Conservation (phyloP, 2,329 filamentous ascomycete genomes). For the Fusarium transvaalense region DNA sequence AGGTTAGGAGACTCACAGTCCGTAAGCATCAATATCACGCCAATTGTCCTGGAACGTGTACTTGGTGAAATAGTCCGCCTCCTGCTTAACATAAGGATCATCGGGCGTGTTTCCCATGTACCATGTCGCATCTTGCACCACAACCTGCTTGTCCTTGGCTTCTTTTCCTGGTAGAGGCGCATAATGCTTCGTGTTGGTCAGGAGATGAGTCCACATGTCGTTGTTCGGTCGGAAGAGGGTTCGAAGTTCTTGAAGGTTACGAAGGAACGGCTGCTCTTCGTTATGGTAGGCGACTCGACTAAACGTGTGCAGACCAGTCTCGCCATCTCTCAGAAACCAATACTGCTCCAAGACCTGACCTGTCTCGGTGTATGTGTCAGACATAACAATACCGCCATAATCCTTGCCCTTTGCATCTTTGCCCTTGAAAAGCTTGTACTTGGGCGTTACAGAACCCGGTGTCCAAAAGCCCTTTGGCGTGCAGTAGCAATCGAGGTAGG, state of each 20-base stretch:
- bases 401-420: conserved; percentile 61
- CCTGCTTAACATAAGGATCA: conserved; percentile 67
- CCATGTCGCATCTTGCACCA: conserved; percentile 75
- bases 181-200: conserved; percentile 67
- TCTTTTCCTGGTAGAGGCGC: conserved; percentile 59
- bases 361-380: conserved; percentile 68
- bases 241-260: conserved; percentile 71
- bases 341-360: conserved; percentile 73
- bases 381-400: conserved; percentile 71
- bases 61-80: conserved; percentile 74
- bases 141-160: conserved; percentile 56
- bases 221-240: conserved; percentile 72
- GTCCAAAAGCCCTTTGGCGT: conserved; percentile 70
- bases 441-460: conserved; percentile 62
- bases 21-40: conserved; percentile 70
- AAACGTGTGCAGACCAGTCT: conserved; percentile 73
- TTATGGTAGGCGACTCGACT: conserved; percentile 71
- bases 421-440: conserved; percentile 60
- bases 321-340: conserved; percentile 72
- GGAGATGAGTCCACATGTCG: conserved; percentile 71
- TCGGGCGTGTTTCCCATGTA: conserved; percentile 66
- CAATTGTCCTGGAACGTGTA: conserved; percentile 72
- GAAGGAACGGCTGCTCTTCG: conserved; percentile 65
- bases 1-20: conserved; percentile 51
- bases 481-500: conserved; percentile 75